Conservation (phyloP, 1,284 basidiomycete genomes). For the Phylloboletellus chloephorus region DNA sequence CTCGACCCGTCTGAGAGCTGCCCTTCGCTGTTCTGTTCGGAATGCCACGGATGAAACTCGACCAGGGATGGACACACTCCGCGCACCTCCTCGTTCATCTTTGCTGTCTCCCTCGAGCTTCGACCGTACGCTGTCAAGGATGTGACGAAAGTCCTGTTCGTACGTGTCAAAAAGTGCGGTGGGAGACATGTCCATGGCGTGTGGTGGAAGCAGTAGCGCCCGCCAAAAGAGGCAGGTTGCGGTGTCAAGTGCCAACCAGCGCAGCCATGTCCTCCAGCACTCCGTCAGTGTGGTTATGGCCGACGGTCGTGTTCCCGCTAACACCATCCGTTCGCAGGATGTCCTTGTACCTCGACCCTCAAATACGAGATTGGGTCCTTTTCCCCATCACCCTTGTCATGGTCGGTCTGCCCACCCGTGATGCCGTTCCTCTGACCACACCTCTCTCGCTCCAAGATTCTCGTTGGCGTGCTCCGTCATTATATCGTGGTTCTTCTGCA, state of each 20-base stretch:
- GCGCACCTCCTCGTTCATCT: constrained; percentile 54
- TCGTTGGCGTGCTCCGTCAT: constrained; percentile 91
- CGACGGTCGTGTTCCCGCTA: constrained; percentile 10
- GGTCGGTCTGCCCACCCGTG: constrained; percentile 47
- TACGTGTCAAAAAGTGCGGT: constrained; percentile 78
- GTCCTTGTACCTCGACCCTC: constrained; percentile 85
- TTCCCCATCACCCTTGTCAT: constrained; percentile 98
- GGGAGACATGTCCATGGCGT: constrained; percentile 69
- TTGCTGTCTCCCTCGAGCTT: constrained; percentile 62
- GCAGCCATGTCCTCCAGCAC: constrained; percentile 38
- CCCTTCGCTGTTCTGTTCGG: constrained; percentile 72
- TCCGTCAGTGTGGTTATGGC: constrained; percentile 32
- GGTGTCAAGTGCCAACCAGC: constrained; percentile 5
- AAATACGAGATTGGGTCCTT: constrained; percentile 91
- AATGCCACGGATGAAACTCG: constrained; percentile 4
- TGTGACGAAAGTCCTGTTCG: constrained; percentile 74
- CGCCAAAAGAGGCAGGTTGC: constrained; percentile 30
- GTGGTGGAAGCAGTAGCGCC: constrained; percentile 1
- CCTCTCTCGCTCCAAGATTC: constrained; percentile 51
- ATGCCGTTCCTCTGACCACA: constrained; percentile 2
- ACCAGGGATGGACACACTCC: neutral
- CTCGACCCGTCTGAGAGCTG: constrained; percentile 79
- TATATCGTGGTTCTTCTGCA: constrained; percentile 89
- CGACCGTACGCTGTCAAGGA: constrained; percentile 59
- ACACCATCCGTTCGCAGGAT: constrained; percentile 39